A percentile compares a stretch with the other conserved stretches of the same genome.
These are phyloP conservation scores for Juncus effusus DNA, from an alignment of 176 grass and related monocot species.

Conservation along the genomic window DNA sequence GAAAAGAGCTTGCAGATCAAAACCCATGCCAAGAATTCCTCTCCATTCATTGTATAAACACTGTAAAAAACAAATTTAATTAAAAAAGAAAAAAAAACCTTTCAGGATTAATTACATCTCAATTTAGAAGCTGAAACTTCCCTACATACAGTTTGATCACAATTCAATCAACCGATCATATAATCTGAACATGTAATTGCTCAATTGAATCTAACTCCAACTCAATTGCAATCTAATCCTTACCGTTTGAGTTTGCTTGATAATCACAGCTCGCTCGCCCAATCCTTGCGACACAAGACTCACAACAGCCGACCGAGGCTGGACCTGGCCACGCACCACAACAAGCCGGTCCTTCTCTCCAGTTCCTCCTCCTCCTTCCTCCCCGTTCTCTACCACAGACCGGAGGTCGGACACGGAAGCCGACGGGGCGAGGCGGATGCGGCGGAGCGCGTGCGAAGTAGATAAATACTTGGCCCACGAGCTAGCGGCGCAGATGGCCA, in stretches of 20 bases:
- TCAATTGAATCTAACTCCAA: background rate
- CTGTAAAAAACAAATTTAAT: slow-evolving; percentile 33
- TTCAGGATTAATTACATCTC: no score
- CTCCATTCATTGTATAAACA: slow-evolving; percentile 91
- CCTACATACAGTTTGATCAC: no score
- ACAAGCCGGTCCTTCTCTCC: slow-evolving; percentile 19
- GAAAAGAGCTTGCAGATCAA: slow-evolving; percentile 85
- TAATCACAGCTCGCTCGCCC: slow-evolving; percentile 48
- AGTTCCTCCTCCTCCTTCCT: slow-evolving; percentile 1
- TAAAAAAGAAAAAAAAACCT: background rate
- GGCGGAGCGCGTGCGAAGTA: slow-evolving; percentile 46
- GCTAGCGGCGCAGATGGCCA: slow-evolving; percentile 44
- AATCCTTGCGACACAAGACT: slow-evolving; percentile 46
- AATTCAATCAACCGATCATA: no score
- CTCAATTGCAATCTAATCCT: background rate
- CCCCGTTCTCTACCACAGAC: slow-evolving; percentile 35
- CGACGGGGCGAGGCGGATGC: slow-evolving; percentile 52
- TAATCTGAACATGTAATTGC: background rate
- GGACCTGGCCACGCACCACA: slow-evolving; percentile 60
- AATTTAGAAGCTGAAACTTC: no score
- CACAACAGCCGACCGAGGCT: slow-evolving; percentile 22
- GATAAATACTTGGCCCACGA: slow-evolving; percentile 70
- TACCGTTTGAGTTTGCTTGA: slow-evolving; percentile 66
- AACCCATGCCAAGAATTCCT: slow-evolving; percentile 85
- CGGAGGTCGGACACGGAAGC: slow-evolving; percentile 47